Percentiles rank a stretch among this genome's conserved stretches.
phyloP scores from a whole-genome alignment of 176 grass and related monocot genomes.

The Aegilops bicornis region DNA sequence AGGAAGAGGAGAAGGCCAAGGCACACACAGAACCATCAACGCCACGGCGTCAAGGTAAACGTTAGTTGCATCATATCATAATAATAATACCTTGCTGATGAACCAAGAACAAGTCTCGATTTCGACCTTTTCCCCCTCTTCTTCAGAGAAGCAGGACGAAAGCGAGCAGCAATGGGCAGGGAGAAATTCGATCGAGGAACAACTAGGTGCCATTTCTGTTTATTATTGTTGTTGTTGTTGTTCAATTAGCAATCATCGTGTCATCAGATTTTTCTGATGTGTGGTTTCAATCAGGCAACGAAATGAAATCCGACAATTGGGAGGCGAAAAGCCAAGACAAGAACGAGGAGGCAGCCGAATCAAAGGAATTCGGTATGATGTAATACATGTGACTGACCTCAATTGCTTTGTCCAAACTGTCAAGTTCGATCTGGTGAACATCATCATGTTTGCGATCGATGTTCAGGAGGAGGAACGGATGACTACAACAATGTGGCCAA shows the following conservation, averaged over 20 bases:
- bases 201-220: background rate
- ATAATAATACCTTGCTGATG: background rate
- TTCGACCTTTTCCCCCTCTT: background rate
- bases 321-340: background rate
- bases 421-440: background rate
- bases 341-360: background rate
- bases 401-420: background rate
- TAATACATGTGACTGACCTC: background rate
- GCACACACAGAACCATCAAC: slow-evolving; percentile 15
- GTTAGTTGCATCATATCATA: background rate
- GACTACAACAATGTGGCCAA: slow-evolving; percentile 32
- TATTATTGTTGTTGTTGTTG: background rate
- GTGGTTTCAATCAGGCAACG: background rate
- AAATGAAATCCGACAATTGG: slow-evolving; percentile 26
- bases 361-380: slow-evolving; percentile 22
- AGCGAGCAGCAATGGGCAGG: slow-evolving; percentile 9
- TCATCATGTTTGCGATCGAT: background rate
- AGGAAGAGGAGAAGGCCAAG: slow-evolving; percentile 2
- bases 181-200: slow-evolving; percentile 30
- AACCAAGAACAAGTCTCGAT: background rate
- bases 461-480: slow-evolving; percentile 37
- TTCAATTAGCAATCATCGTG: background rate
- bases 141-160: slow-evolving; percentile 7
- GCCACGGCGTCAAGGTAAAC: slow-evolving; percentile 8
- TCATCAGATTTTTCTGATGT: background rate